Conservation (phyloP, 257 asterid species). For the Linaria vulgaris region DNA sequence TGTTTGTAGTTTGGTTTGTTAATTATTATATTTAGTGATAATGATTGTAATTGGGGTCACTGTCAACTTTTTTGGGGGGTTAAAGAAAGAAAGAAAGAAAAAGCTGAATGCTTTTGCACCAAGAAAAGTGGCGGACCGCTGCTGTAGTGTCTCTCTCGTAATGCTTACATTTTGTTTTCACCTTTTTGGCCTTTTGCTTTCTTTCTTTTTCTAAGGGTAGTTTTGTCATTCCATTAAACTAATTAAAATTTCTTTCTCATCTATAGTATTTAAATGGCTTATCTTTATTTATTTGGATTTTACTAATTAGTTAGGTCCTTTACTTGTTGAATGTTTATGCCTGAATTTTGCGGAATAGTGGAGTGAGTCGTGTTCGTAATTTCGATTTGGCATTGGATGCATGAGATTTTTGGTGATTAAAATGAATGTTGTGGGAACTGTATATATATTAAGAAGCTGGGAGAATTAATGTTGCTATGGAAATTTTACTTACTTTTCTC, state of each 20-base stretch:
- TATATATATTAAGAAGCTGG: slow-evolving; percentile 17
- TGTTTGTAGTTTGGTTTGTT: slow-evolving; percentile 22
- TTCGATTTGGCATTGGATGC: no score
- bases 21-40: slow-evolving; percentile 9
- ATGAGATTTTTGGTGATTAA: no score
- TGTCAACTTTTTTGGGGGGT: slow-evolving; percentile 50
- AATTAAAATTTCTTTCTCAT: not conserved
- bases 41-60: slow-evolving; percentile 34
- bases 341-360: no score
- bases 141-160: slow-evolving; percentile 54
- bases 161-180: slow-evolving; percentile 37
- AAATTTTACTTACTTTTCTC: slow-evolving; percentile 9
- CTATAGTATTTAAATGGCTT: no score
- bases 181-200: slow-evolving; percentile 41
- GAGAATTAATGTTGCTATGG: slow-evolving; percentile 23
- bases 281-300: not conserved
- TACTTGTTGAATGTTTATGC: not conserved
- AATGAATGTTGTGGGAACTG: not conserved
- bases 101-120: slow-evolving; percentile 55
- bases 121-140: slow-evolving; percentile 52
- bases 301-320: slow-evolving; percentile 3
- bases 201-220: slow-evolving; percentile 40
- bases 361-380: no score
- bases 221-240: slow-evolving; percentile 26
- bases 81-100: slow-evolving; percentile 38